A percentile compares a stretch with the other conserved stretches of the same genome.
phyloP scores from a whole-genome alignment of 176 grass and related monocot genomes.

The Pharus latifolius region DNA sequence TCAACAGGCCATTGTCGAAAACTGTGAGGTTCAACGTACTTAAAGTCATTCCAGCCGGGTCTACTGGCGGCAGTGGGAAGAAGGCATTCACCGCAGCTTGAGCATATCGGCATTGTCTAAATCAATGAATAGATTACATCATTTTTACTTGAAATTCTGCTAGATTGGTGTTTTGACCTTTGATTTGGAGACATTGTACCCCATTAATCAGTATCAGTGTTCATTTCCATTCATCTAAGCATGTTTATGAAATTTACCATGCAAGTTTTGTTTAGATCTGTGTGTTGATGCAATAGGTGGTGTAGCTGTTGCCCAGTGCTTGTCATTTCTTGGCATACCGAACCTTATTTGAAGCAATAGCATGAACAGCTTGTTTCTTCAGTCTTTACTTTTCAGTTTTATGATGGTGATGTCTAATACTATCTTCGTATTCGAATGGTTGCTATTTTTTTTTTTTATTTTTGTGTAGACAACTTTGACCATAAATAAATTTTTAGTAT shows the following conservation, averaged over 20 bases:
- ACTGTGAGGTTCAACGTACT: conserved; percentile 37
- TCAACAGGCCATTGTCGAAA: conserved; percentile 41
- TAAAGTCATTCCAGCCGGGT: conserved; percentile 39
- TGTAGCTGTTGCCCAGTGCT: neutral
- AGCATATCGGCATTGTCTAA: neutral
- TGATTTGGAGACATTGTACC: neutral
- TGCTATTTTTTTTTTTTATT: neutral
- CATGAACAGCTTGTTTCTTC: conserved; percentile 9
- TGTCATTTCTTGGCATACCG: neutral
- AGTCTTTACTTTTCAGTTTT: neutral
- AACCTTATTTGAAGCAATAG: conserved; percentile 24
- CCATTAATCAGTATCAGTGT: too few relatives aligned
- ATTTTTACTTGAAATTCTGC: neutral
- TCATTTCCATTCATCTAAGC: neutral
- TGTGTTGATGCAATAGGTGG: neutral
- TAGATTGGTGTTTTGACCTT: neutral
- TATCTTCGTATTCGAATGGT: too few relatives aligned
- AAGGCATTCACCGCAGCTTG: conserved; percentile 35
- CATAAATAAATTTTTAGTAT: too few relatives aligned
- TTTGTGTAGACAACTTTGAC: neutral
- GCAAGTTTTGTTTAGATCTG: conserved; percentile 24
- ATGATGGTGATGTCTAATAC: neutral
- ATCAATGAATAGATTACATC: neutral
- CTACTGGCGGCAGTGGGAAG: conserved; percentile 24
- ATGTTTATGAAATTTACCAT: conserved; percentile 1